Percentiles rank a stretch among this genome's conserved stretches.
phyloP scores from a whole-genome alignment of 2,329 filamentous ascomycete genomes.

The Curvularia sp. region DNA sequence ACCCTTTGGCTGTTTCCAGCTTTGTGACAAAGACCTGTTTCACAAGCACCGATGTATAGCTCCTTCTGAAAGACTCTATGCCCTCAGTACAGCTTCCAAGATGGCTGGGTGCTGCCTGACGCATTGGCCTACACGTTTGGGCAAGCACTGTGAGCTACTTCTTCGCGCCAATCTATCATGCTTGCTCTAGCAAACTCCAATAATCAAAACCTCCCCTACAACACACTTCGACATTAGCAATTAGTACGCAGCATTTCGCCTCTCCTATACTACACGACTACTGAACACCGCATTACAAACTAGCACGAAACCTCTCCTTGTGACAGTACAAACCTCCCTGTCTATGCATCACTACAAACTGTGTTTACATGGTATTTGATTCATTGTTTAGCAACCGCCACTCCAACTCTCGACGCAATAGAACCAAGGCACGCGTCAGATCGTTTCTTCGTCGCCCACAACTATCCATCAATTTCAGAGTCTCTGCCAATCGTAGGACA shows the following conservation, averaged over 20 bases:
- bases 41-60: not conserved
- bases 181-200: not conserved
- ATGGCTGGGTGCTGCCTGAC: not conserved
- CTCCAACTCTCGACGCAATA: not conserved
- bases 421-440: not conserved
- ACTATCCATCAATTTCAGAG: not conserved
- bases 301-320: not conserved
- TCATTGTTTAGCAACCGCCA: not conserved
- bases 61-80: not conserved
- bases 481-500: not conserved
- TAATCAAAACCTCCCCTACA: not conserved
- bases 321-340: not conserved
- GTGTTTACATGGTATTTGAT: conserved; percentile 10
- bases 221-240: not conserved
- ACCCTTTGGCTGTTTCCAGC: not conserved
- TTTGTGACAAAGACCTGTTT: not conserved
- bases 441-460: not conserved
- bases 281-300: not conserved
- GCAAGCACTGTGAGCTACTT: not conserved
- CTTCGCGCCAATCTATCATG: not conserved
- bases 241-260: not conserved
- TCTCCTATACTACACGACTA: not conserved
- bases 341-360: not conserved
- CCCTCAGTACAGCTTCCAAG: not conserved
- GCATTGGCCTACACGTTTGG: not conserved